Percentiles rank a stretch among this genome's conserved stretches.
These are phyloP conservation scores for Climacium dendroides DNA, from an alignment of 225 moss, liverwort and hornwort genomes.

Conservation along the genomic window DNA sequence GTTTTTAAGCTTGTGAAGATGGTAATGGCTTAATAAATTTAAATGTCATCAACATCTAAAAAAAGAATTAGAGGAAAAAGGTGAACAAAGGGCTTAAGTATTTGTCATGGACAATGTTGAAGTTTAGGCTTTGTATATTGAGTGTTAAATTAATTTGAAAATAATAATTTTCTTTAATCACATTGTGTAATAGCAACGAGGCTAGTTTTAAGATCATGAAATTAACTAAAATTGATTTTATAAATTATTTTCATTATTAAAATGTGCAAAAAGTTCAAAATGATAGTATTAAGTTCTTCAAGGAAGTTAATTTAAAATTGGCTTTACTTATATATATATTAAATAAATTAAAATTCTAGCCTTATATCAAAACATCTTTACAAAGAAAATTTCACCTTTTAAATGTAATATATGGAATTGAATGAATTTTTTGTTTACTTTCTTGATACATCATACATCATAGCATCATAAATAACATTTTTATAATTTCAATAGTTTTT, in stretches of 20 bases:
- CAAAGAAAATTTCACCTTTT: neutral
- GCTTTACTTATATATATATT: accelerated
- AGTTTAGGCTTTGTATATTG: neutral
- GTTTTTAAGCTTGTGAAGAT: neutral
- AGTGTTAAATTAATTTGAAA: too few relatives aligned
- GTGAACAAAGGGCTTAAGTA: neutral
- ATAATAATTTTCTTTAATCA: neutral
- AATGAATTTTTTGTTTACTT: neutral
- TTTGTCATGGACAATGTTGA: too few relatives aligned
- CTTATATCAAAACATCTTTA: neutral
- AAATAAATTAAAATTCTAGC: neutral
- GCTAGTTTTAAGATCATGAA: neutral
- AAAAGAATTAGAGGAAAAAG: neutral
- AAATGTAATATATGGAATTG: neutral
- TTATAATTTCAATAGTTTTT: neutral
- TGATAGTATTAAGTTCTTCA: too few relatives aligned
- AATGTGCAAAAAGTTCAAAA: neutral
- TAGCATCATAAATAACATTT: neutral
- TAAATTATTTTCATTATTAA: too few relatives aligned
- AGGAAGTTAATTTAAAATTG: neutral
- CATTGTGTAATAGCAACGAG: neutral
- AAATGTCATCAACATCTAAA: neutral
- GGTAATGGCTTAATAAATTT: neutral
- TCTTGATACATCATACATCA: neutral
- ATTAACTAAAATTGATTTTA: neutral